Percentiles rank a stretch among this genome's conserved stretches.
Evolutionary conservation across 805 yeast genomes (phyloP).

Genomic region (Osmozyma mogii): DNA sequence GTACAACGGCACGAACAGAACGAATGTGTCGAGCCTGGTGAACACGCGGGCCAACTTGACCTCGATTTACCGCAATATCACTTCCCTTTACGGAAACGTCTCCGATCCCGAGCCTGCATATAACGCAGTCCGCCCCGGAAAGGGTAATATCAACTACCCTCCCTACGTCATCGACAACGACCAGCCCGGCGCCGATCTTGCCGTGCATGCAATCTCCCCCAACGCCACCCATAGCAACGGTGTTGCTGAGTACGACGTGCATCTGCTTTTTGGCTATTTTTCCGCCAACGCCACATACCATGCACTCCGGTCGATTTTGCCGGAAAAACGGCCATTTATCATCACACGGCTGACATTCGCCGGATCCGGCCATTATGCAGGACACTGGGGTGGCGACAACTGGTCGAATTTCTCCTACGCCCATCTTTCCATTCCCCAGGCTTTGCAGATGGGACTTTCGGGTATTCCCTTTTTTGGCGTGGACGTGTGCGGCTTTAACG

Average conservation of each 20-base stretch:
- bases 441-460: conserved; percentile 15
- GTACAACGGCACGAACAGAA: conserved; percentile 11
- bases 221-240: conserved; percentile 23
- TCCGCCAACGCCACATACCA: conserved; percentile 15
- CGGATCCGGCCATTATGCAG: conserved; percentile 15
- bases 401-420: conserved; percentile 12
- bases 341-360: conserved; percentile 16
- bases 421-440: conserved; percentile 20
- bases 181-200: conserved; percentile 16
- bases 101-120: too few relatives aligned
- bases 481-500: conserved; percentile 19
- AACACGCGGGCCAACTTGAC: too few relatives aligned
- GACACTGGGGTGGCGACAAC: conserved; percentile 22
- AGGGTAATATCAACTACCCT: conserved; percentile 25
- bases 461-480: conserved; percentile 22
- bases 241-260: conserved; percentile 19
- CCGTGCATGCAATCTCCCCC: conserved; percentile 19
- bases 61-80: conserved; percentile 6
- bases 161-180: conserved; percentile 24
- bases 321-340: conserved; percentile 18
- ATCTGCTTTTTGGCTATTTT: conserved; percentile 17
- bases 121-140: conserved; percentile 16
- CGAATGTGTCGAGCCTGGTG: conserved; percentile 11
- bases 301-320: conserved; percentile 11
- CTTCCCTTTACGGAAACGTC: too few relatives aligned